Percentiles rank a stretch among this genome's conserved stretches.
These are phyloP conservation scores for Solanum phureja DNA, from an alignment of 257 asterid species.

Conservation along the genomic window DNA sequence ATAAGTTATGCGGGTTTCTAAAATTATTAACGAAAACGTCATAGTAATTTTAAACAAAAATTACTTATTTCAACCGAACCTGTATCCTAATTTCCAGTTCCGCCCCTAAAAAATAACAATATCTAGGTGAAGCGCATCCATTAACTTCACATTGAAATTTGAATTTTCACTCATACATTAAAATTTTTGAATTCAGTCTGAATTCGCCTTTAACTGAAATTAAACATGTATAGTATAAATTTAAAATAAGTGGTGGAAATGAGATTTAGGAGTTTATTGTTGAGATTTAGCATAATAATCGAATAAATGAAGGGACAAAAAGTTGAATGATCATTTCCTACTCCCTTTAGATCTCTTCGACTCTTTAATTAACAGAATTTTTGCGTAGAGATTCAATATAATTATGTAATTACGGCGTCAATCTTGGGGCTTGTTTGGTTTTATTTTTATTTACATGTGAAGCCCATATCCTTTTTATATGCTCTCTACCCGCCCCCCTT, in stretches of 20 bases:
- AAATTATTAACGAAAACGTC: not conserved
- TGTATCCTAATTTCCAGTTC: not conserved
- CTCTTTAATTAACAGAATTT: not conserved
- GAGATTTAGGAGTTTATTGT: not conserved
- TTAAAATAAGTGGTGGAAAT: not conserved
- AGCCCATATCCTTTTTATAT: conserved; percentile 9
- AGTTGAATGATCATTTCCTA: not conserved
- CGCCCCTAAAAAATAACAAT: not conserved
- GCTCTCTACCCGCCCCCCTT: not conserved
- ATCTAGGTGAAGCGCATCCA: not conserved
- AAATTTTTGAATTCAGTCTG: not conserved
- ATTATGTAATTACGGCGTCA: conserved; percentile 10
- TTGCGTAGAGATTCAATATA: conserved; percentile 6
- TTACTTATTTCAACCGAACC: accelerated
- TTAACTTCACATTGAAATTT: not conserved
- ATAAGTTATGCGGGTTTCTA: not conserved
- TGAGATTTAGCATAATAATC: not conserved
- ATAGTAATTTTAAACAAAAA: not conserved
- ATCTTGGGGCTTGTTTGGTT: conserved; percentile 26
- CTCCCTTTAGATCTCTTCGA: not conserved
- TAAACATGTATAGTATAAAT: accelerated
- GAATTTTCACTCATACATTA: not conserved
- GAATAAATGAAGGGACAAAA: not conserved
- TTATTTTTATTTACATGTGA: conserved; percentile 29
- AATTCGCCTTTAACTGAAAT: not conserved